Conservation (phyloP, 345 rosid genomes). For the Microthlaspi erraticum region DNA sequence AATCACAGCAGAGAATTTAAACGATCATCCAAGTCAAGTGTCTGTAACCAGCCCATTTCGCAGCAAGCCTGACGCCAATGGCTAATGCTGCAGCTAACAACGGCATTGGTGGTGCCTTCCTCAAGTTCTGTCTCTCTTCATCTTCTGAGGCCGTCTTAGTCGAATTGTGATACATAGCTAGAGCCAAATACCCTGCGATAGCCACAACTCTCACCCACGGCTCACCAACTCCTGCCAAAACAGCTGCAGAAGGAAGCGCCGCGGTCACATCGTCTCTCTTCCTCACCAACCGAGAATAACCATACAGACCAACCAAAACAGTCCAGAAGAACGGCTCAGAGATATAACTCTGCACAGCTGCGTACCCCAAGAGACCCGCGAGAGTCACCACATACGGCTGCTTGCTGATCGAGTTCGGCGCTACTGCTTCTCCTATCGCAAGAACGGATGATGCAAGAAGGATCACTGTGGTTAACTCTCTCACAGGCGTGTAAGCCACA, state of each 20-base stretch:
- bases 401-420: slow-evolving; percentile 59
- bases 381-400: slow-evolving; percentile 70
- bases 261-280: slow-evolving; percentile 84
- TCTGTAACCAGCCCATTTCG: slow-evolving; percentile 88
- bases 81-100: slow-evolving; percentile 74
- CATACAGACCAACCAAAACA: slow-evolving; percentile 61
- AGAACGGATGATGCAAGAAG: slow-evolving; percentile 71
- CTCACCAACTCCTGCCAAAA: slow-evolving; percentile 79
- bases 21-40: slow-evolving; percentile 93
- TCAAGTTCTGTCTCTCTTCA: slow-evolving; percentile 52
- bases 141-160: slow-evolving; percentile 50
- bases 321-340: slow-evolving; percentile 90
- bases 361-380: slow-evolving; percentile 76
- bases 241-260: slow-evolving; percentile 79
- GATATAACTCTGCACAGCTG: slow-evolving; percentile 72
- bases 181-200: slow-evolving; percentile 57
- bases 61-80: slow-evolving; percentile 79
- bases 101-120: slow-evolving; percentile 64
- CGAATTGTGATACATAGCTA: slow-evolving; percentile 73
- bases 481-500: slow-evolving; percentile 69
- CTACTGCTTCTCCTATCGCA: slow-evolving; percentile 83
- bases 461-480: slow-evolving; percentile 66
- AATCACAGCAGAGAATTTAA: slow-evolving; percentile 39
- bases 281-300: slow-evolving; percentile 62
- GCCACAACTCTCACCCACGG: slow-evolving; percentile 83